Conservation (phyloP, 2,329 filamentous ascomycete genomes). For the Sporothrix globosa region DNA sequence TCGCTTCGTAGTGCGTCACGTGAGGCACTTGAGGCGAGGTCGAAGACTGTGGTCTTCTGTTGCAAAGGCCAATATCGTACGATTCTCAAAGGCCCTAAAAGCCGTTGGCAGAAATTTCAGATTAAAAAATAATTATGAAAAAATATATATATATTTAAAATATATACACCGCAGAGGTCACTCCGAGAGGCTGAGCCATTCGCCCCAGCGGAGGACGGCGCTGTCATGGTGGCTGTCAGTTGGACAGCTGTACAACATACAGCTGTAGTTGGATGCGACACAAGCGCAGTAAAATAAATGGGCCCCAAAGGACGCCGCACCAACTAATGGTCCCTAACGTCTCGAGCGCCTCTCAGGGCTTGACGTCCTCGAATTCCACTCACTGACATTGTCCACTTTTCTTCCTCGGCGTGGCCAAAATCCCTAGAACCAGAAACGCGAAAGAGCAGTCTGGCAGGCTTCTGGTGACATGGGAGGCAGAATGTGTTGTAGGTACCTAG, state of each 20-base stretch:
- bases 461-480: neutral
- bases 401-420: constrained; percentile 19
- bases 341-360: too few relatives aligned
- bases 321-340: too few relatives aligned
- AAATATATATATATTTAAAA: too few relatives aligned
- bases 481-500: too few relatives aligned
- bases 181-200: neutral
- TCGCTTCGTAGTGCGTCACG: neutral
- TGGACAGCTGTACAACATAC: neutral
- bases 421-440: too few relatives aligned
- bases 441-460: too few relatives aligned
- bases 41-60: too few relatives aligned
- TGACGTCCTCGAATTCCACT: neutral
- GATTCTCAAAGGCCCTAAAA: too few relatives aligned
- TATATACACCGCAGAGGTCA: too few relatives aligned
- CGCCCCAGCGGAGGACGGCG: constrained; percentile 4
- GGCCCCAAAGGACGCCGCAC: neutral
- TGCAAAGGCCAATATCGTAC: too few relatives aligned
- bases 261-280: neutral
- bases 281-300: neutral
- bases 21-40: neutral
- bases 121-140: too few relatives aligned
- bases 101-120: too few relatives aligned
- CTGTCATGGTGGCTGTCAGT: neutral
- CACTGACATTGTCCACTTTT: constrained; percentile 5